A percentile compares a stretch with the other conserved stretches of the same genome.
Conservation (phyloP, 2,329 filamentous ascomycete genomes). For the Exophiala sideris region DNA sequence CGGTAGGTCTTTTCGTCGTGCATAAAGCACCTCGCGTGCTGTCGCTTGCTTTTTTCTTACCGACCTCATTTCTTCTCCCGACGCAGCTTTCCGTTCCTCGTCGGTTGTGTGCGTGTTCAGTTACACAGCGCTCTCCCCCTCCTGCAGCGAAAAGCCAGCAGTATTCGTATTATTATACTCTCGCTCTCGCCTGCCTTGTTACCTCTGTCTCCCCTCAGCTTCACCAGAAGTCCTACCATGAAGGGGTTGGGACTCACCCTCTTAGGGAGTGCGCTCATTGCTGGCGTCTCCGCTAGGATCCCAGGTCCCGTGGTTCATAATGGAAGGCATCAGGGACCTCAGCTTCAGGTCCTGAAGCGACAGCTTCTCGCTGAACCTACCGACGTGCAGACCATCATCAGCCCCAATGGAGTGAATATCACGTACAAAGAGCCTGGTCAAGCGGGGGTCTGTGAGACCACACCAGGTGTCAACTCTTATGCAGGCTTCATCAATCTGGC, state of each 20-base stretch:
- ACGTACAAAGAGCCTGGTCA: conserved; percentile 58
- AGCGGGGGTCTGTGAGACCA: conserved; percentile 51
- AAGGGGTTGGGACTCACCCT: conserved; percentile 1
- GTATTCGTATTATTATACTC: not conserved
- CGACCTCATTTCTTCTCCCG: not conserved
- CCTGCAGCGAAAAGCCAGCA: not conserved
- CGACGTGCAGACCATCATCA: conserved; percentile 38
- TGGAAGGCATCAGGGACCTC: conserved; percentile 14
- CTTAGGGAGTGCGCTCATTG: conserved; percentile 9
- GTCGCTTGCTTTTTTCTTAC: not conserved
- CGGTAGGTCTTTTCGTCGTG: not conserved
- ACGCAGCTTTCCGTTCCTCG: conserved; percentile 1
- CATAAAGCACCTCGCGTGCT: conserved; percentile 9
- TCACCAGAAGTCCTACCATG: conserved; percentile 3
- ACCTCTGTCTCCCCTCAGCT: not conserved
- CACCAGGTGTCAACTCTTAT: conserved; percentile 55
- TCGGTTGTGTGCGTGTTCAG: not conserved
- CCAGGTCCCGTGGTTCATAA: conserved; percentile 21
- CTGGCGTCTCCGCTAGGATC: conserved; percentile 6
- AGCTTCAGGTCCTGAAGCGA: conserved; percentile 27
- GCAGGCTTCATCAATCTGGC: conserved; percentile 55
- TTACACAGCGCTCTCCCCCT: not conserved
- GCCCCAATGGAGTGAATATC: conserved; percentile 48
- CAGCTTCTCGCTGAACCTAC: conserved; percentile 38
- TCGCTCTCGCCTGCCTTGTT: not conserved